Evolutionary conservation across 148 eudicot species (phyloP).

Genomic region (Vaccinium macrocarpon): DNA sequence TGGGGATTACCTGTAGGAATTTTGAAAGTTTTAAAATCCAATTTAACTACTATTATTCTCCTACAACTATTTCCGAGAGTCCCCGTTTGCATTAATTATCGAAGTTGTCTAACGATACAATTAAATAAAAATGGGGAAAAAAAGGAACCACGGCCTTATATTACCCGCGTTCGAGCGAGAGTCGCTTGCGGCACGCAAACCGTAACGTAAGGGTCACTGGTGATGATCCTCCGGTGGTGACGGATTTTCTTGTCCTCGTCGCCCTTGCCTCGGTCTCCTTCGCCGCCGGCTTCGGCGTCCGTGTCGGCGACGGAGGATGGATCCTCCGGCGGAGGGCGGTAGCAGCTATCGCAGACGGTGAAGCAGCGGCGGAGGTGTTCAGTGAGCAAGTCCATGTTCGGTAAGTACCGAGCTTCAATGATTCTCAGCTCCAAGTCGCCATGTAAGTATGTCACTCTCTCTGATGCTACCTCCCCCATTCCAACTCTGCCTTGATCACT

Average conservation of each 20-base stretch:
- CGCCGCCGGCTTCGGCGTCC: conserved; percentile 12
- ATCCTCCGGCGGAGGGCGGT: background rate
- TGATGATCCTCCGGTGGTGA: conserved; percentile 58
- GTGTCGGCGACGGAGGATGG: conserved; percentile 17
- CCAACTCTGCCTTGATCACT: background rate
- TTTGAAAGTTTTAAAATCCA: background rate
- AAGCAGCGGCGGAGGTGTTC: conserved; percentile 77
- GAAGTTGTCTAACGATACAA: too few species aligned
- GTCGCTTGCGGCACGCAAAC: conserved; percentile 66
- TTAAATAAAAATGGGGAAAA: too few species aligned
- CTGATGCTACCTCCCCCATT: conserved; percentile 43
- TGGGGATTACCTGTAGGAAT: conserved; percentile 34
- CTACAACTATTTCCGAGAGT: too few species aligned
- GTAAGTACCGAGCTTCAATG: conserved; percentile 51
- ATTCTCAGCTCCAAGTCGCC: conserved; percentile 74
- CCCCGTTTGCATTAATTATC: too few species aligned
- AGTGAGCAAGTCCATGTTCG: conserved; percentile 79
- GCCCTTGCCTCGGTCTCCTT: background rate
- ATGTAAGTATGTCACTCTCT: conserved; percentile 45
- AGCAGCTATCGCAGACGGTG: conserved; percentile 44
- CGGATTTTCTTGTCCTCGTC: conserved; percentile 18
- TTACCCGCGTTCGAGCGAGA: conserved; percentile 72
- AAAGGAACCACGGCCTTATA: conserved; percentile 8
- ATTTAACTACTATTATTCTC: background rate
- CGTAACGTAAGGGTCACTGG: conserved; percentile 87